Conservation (phyloP, 305 asterid genomes). For the Fraxinus dipetala region DNA sequence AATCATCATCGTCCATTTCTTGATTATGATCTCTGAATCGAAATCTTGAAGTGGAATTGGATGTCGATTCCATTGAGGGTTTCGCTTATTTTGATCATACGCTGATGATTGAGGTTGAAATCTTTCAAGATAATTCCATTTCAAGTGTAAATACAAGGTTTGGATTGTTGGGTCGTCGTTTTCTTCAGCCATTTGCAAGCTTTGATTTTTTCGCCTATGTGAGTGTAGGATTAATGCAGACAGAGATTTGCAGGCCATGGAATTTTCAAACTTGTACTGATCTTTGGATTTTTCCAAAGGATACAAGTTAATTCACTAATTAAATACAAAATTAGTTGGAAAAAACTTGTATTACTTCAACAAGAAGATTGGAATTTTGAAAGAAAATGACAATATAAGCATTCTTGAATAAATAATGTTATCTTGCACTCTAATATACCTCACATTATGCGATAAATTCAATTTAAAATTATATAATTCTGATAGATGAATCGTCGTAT, state of each 20-base stretch:
- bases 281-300: neutral
- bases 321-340: neutral
- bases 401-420: neutral
- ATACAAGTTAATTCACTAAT: neutral
- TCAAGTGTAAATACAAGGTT: conserved; percentile 8
- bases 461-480: no score
- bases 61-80: conserved; percentile 32
- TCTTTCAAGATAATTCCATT: neutral
- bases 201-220: conserved; percentile 43
- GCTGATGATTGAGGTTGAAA: neutral
- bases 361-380: neutral
- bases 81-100: neutral
- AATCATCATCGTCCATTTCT: conserved; percentile 34
- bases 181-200: conserved; percentile 41
- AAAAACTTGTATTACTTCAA: neutral
- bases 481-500: no score
- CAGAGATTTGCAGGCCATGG: conserved; percentile 1
- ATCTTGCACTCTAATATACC: no score
- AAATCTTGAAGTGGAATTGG: conserved; percentile 40
- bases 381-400: neutral
- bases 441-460: no score
- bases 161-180: conserved; percentile 19
- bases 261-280: neutral
- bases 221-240: neutral
- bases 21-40: conserved; percentile 56